Conservation (phyloP, 2,329 filamentous ascomycete species). For the Balansia obtecta region DNA sequence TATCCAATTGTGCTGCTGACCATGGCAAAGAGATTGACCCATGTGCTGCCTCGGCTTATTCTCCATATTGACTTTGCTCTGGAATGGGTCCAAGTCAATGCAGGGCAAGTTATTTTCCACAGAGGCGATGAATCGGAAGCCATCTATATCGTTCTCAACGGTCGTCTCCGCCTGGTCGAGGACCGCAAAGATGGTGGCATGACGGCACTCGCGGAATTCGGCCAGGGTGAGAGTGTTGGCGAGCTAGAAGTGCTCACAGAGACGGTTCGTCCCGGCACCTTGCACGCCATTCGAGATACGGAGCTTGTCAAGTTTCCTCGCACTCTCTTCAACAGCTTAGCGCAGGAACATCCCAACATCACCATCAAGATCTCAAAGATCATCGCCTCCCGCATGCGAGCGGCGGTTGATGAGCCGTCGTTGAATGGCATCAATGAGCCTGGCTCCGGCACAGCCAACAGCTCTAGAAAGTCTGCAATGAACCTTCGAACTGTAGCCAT, state of each 20-base stretch:
- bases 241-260: slow-evolving; percentile 96
- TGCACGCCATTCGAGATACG: slow-evolving; percentile 93
- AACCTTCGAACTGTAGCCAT: slow-evolving; percentile 91
- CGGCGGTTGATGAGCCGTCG: slow-evolving; percentile 71
- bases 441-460: slow-evolving; percentile 37
- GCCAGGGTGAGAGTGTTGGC: slow-evolving; percentile 94
- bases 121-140: slow-evolving; percentile 93
- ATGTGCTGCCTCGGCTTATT: slow-evolving; percentile 75
- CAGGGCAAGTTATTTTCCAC: slow-evolving; percentile 88
- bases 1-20: slow-evolving; percentile 89
- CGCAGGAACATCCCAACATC: slow-evolving; percentile 92
- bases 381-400: slow-evolving; percentile 88
- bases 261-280: slow-evolving; percentile 73
- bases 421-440: slow-evolving; percentile 53
- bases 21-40: slow-evolving; percentile 90
- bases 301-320: slow-evolving; percentile 93
- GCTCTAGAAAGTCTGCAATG: slow-evolving; percentile 67
- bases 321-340: slow-evolving; percentile 92
- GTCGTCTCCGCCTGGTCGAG: slow-evolving; percentile 71
- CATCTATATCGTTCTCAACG: slow-evolving; percentile 95
- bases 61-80: slow-evolving; percentile 96
- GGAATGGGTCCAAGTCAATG: slow-evolving; percentile 95
- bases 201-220: slow-evolving; percentile 81
- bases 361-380: slow-evolving; percentile 99
- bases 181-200: slow-evolving; percentile 73